These are phyloP conservation scores for Plicaturopsis crispa DNA, from an alignment of 768 basidiomycete genomes.

Conservation along the genomic window DNA sequence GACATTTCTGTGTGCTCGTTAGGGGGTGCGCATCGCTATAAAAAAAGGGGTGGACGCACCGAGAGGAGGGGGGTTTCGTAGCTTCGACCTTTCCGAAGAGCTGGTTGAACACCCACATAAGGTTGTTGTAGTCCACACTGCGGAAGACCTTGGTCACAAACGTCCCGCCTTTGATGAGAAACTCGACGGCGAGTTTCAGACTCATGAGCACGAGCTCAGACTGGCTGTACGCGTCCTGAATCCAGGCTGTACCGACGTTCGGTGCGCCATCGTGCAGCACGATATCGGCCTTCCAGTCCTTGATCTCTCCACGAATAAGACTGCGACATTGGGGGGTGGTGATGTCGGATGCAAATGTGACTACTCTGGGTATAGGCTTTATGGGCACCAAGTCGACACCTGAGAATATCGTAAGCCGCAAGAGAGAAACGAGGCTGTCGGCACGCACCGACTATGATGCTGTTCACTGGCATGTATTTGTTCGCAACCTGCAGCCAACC, in stretches of 20 bases:
- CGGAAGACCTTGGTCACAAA: constrained; percentile 99
- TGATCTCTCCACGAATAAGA: constrained; percentile 78
- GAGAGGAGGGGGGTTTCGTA: constrained; percentile 95
- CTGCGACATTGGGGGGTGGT: constrained; percentile 88
- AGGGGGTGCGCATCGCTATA: constrained; percentile 2
- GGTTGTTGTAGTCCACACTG: constrained; percentile 95
- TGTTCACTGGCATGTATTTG: constrained; percentile 94
- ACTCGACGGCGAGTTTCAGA: constrained; percentile 92
- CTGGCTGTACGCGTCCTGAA: constrained; percentile 96
- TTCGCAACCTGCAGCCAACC: constrained; percentile 98
- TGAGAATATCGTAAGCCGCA: constrained; percentile 17
- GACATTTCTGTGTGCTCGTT: constrained; percentile 65
- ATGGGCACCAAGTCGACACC: constrained; percentile 96
- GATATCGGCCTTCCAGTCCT: constrained; percentile 99
- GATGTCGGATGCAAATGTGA: constrained; percentile 91
- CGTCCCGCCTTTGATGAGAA: constrained; percentile 85
- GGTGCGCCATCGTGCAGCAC: constrained; percentile 99
- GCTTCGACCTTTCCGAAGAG: constrained; percentile 95
- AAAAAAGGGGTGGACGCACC: constrained; percentile 37
- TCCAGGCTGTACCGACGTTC: constrained; percentile 98
- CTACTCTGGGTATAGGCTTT: constrained; percentile 88
- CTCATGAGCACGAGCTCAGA: constrained; percentile 95
- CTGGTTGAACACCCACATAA: constrained; percentile 98
- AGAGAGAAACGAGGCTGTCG: neutral
- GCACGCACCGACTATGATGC: constrained; percentile 78